These are phyloP conservation scores for Trichoderma hamatum DNA, from an alignment of 2,329 filamentous ascomycete genomes.

Conservation along the genomic window DNA sequence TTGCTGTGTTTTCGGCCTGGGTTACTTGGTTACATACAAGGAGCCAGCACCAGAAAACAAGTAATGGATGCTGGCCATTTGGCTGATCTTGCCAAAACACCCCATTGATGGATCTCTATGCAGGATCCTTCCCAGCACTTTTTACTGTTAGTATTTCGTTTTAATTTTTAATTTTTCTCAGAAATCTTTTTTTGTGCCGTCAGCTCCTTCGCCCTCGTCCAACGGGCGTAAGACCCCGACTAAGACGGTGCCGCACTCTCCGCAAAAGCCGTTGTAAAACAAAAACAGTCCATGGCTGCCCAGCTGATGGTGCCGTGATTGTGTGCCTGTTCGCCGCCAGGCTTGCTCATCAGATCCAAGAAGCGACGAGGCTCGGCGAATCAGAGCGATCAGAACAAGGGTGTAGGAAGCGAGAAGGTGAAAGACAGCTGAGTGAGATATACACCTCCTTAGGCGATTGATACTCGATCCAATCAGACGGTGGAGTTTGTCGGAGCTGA, in stretches of 20 bases:
- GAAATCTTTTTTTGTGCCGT: not conserved
- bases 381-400: not conserved
- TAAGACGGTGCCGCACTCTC: not conserved
- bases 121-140: not conserved
- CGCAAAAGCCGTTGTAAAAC: slow-evolving; percentile 2
- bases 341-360: not conserved
- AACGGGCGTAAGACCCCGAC: slow-evolving; percentile 7
- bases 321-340: not conserved
- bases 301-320: not conserved
- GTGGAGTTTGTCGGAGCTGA: not conserved
- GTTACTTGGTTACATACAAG: not conserved
- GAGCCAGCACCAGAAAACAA: not conserved
- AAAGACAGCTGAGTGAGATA: not conserved
- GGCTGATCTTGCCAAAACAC: not conserved
- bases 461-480: not conserved
- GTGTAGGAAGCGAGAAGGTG: not conserved
- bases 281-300: too few relatives aligned
- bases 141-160: not conserved
- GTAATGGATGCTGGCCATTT: not conserved
- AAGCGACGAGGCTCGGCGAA: not conserved
- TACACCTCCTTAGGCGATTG: not conserved
- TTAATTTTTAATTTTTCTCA: not conserved
- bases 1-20: slow-evolving; percentile 7
- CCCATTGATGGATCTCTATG: not conserved
- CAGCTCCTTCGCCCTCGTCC: not conserved